Conservation (phyloP, 1,284 basidiomycete genomes). For the Pseudozyma flocculosa region DNA sequence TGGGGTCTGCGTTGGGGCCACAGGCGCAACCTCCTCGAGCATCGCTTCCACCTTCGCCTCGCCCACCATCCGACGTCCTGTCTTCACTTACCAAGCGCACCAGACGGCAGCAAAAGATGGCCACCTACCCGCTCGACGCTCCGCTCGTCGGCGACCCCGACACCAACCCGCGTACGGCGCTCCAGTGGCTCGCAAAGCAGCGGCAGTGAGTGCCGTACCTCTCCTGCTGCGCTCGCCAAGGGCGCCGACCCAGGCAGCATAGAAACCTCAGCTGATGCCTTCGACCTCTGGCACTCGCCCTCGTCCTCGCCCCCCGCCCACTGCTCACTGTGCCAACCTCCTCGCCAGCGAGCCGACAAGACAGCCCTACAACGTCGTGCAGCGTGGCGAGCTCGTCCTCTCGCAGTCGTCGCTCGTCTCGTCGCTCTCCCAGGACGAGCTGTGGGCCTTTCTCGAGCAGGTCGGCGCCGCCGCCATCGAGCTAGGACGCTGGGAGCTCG, state of each 20-base stretch:
- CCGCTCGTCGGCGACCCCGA: slow-evolving; percentile 14
- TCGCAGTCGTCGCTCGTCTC: slow-evolving; percentile 61
- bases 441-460: slow-evolving; percentile 84
- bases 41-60: too few relatives aligned
- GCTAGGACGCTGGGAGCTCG: slow-evolving; percentile 73
- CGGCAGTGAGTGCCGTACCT: slow-evolving; percentile 23
- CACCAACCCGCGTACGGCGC: slow-evolving; percentile 27
- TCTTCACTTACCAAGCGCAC: too few relatives aligned
- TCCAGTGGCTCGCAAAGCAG: slow-evolving; percentile 41
- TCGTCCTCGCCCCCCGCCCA: background rate
- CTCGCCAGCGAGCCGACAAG: slow-evolving; percentile 55
- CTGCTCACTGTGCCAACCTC: background rate
- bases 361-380: slow-evolving; percentile 71
- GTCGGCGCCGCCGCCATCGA: slow-evolving; percentile 83
- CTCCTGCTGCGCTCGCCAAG: too few relatives aligned
- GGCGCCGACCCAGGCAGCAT: too few relatives aligned
- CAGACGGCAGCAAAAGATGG: too few relatives aligned
- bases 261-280: too few relatives aligned
- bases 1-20: too few relatives aligned
- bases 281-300: too few relatives aligned
- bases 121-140: slow-evolving; percentile 5
- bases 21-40: too few relatives aligned
- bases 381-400: slow-evolving; percentile 67
- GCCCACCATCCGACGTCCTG: too few relatives aligned
- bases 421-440: slow-evolving; percentile 48